phyloP scores from a whole-genome alignment of 1,284 basidiomycete genomes.

The Gomphus bonarii region DNA sequence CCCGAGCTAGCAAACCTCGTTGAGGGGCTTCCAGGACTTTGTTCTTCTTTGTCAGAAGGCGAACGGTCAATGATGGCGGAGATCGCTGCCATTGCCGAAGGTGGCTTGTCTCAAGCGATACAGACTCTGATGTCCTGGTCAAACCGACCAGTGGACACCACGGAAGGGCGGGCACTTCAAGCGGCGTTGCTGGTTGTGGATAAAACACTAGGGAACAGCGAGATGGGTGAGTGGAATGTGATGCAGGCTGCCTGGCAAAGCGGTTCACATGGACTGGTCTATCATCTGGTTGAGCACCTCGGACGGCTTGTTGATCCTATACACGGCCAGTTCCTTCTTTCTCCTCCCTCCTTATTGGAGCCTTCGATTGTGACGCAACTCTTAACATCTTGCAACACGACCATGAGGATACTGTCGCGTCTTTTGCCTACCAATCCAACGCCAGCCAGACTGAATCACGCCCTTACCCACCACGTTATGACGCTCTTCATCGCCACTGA shows the following conservation, averaged over 20 bases:
- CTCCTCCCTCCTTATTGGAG: slow-evolving; percentile 3
- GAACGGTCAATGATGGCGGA: slow-evolving; percentile 47
- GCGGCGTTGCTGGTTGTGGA: slow-evolving; percentile 49
- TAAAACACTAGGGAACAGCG: slow-evolving; percentile 36
- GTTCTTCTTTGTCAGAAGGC: slow-evolving; percentile 49
- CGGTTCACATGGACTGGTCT: slow-evolving; percentile 41
- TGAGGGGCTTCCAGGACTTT: slow-evolving; percentile 18
- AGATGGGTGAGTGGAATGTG: slow-evolving; percentile 40
- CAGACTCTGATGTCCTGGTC: slow-evolving; percentile 44
- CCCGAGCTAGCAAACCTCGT: slow-evolving; percentile 23
- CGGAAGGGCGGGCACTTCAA: slow-evolving; percentile 45
- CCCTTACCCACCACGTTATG: slow-evolving; percentile 32
- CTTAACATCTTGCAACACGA: slow-evolving; percentile 41
- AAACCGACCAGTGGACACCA: slow-evolving; percentile 38
- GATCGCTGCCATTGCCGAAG: slow-evolving; percentile 50
- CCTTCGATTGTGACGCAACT: slow-evolving; percentile 38
- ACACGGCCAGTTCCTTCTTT: slow-evolving; percentile 36
- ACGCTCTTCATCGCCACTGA: slow-evolving; percentile 50
- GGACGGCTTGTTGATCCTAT: slow-evolving; percentile 30
- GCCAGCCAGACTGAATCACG: slow-evolving; percentile 36
- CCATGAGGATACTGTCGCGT: slow-evolving; percentile 38
- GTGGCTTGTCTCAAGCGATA: slow-evolving; percentile 52
- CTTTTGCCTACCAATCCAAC: slow-evolving; percentile 38
- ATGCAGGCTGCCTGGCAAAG: slow-evolving; percentile 51
- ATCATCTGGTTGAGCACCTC: slow-evolving; percentile 36